Evolutionary conservation across 768 basidiomycete genomes (phyloP).

Genomic region (Albatrellus ellisii): DNA sequence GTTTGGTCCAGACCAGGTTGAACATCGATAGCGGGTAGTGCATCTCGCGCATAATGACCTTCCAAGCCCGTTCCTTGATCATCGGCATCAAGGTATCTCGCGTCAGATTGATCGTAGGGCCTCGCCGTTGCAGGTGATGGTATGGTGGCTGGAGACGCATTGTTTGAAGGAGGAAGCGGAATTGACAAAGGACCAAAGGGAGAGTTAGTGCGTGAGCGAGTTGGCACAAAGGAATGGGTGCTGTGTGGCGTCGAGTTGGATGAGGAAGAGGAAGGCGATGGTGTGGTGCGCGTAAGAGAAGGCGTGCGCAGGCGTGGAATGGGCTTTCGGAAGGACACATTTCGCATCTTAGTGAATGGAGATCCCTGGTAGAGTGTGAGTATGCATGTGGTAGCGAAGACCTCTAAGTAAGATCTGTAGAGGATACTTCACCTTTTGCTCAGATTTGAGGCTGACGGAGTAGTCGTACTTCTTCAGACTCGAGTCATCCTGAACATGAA

Average conservation of each 20-base stretch:
- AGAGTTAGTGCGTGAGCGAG: neutral
- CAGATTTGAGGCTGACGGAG: constrained; percentile 45
- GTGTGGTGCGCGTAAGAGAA: constrained; percentile 48
- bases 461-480: constrained; percentile 47
- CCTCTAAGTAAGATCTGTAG: neutral
- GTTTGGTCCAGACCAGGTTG: neutral
- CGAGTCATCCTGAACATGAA: constrained; percentile 21
- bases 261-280: constrained; percentile 46
- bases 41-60: neutral
- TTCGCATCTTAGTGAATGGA: constrained; percentile 48
- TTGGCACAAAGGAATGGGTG: constrained; percentile 6
- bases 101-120: neutral
- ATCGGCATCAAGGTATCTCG: neutral
- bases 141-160: neutral
- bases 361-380: constrained; percentile 39
- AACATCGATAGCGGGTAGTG: constrained; percentile 2
- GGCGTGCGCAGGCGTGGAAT: constrained; percentile 45
- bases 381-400: neutral
- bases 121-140: neutral
- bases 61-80: neutral
- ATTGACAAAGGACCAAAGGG: constrained; percentile 8
- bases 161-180: constrained; percentile 11
- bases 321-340: constrained; percentile 44
- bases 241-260: constrained; percentile 44
- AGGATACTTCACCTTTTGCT: constrained; percentile 33